phyloP scores from a whole-genome alignment of 2,329 filamentous ascomycete species.

The Colletotrichum tanaceti region DNA sequence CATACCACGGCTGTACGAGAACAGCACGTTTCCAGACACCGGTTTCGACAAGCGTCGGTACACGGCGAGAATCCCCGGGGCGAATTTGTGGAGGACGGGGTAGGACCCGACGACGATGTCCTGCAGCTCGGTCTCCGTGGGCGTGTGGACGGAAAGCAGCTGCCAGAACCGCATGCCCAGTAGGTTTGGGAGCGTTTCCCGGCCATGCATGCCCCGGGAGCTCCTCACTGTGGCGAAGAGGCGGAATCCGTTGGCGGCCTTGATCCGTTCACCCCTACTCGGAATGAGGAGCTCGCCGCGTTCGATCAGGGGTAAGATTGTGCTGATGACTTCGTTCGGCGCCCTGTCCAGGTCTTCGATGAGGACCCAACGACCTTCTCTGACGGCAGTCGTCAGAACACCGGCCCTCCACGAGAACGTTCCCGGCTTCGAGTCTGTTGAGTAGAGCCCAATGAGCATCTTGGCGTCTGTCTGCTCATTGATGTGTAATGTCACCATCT shows the following conservation, averaged over 20 bases:
- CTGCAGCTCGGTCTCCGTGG: slow-evolving; percentile 76
- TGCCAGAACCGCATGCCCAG: slow-evolving; percentile 91
- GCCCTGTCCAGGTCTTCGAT: slow-evolving; percentile 97
- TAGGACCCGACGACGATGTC: slow-evolving; percentile 78
- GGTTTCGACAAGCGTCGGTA: slow-evolving; percentile 65
- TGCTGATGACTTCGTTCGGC: slow-evolving; percentile 93
- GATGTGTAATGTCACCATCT: slow-evolving; percentile 92
- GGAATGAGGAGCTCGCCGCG: slow-evolving; percentile 91
- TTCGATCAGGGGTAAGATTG: slow-evolving; percentile 91
- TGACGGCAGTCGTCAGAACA: slow-evolving; percentile 92
- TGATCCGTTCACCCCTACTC: slow-evolving; percentile 85
- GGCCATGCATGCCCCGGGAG: slow-evolving; percentile 73
- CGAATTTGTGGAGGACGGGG: slow-evolving; percentile 74
- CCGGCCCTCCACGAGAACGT: slow-evolving; percentile 94
- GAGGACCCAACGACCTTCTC: slow-evolving; percentile 94
- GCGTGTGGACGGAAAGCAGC: slow-evolving; percentile 74
- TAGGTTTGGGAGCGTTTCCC: slow-evolving; percentile 76
- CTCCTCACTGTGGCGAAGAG: slow-evolving; percentile 93
- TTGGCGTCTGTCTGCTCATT: slow-evolving; percentile 99
- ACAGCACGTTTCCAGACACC: slow-evolving; percentile 43
- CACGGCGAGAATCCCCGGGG: slow-evolving; percentile 68
- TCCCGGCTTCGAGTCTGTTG: slow-evolving; percentile 86
- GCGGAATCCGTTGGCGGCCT: slow-evolving; percentile 85
- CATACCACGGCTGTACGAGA: slow-evolving; percentile 59
- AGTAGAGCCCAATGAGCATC: slow-evolving; percentile 93